Base-by-base conservation (phyloP, 1,284 basidiomycete genomes). In the Ustilago nuda region DNA sequence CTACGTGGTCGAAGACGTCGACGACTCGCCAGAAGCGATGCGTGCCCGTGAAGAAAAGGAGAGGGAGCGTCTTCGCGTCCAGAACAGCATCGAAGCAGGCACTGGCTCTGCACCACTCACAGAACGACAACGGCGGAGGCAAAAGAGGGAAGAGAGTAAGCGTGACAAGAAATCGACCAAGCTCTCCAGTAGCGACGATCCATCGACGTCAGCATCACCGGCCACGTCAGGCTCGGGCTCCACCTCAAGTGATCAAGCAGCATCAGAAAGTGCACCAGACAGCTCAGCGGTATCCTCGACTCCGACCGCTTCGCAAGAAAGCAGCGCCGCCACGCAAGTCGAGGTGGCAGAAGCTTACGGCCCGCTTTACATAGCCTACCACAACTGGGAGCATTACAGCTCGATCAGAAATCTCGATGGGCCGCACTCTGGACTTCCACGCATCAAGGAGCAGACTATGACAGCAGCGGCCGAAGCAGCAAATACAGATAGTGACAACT, bases 311-410 rank as follows among this genome's bases (percentile, higher is more conserved):
- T 64, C 60, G 6, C 65, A 57, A 53, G 57, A 48, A 9, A 35
- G 36, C 36, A 36, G 43, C 30, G 46, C 51, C 11, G n/a, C 50
- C 13, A 8, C 55, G 23, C n/a, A 50, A 2, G 7, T 41, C 13
- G 46, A 51, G 17, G 62, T 45, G 3, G 67, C 75, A 32, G 83
- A 84, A 55, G 76, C 80, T 9, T 79, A 74, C 37, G 83, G 83
- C 1, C 81, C 83, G 4, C 70, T 85, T 17, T 81, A 82, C 68
- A 75, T 85, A 55, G 83, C 83, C 37, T 94, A 94, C 83, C 92
- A 95, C 82, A 93, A 94, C 80, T 95, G 93, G 93, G 93, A 95
- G 83, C 94, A 95, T 85, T 95, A 95, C 84, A 94, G 93, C n/a
- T 93, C 92, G 23, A 92, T 95, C 59, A 92, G 94, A 45, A 94